These are phyloP conservation scores for Zarea fungicola DNA, from an alignment of 2,329 filamentous ascomycete species.

Conservation along the genomic window DNA sequence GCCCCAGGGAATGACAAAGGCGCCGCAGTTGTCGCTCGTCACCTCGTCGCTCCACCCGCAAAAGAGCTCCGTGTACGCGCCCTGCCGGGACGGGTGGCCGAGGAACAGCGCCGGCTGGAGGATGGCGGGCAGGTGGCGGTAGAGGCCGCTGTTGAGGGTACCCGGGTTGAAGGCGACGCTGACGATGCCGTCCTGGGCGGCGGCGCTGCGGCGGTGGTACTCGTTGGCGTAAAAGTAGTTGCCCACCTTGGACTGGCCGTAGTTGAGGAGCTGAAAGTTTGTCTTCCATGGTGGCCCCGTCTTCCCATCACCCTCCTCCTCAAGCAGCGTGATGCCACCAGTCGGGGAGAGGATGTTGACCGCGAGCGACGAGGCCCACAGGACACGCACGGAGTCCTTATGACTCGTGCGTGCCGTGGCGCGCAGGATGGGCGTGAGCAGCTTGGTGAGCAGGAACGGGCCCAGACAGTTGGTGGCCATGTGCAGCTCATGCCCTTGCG, in stretches of 20 bases:
- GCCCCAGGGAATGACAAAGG: constrained; percentile 9
- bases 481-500: constrained; percentile 32
- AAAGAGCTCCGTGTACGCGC: constrained; percentile 13
- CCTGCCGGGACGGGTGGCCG: constrained; percentile 8
- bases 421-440: constrained; percentile 26
- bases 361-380: constrained; percentile 20
- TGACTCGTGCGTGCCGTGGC: constrained; percentile 25
- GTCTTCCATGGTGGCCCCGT: constrained; percentile 13
- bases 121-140: constrained; percentile 18
- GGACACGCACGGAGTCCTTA: constrained; percentile 16
- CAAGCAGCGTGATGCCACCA: constrained; percentile 1
- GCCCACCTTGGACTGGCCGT: constrained; percentile 20
- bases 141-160: constrained; percentile 27
- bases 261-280: too few species aligned
- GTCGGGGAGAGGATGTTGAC: constrained; percentile 15
- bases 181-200: constrained; percentile 20
- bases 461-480: constrained; percentile 33
- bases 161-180: constrained; percentile 28
- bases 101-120: constrained; percentile 13
- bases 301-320: background rate
- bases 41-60: constrained; percentile 26
- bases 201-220: constrained; percentile 19
- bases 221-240: constrained; percentile 20
- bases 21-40: constrained; percentile 26
- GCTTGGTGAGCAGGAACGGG: constrained; percentile 30